phyloP scores from a whole-genome alignment of 2,329 filamentous ascomycete species.

The Penicillium digitatum region DNA sequence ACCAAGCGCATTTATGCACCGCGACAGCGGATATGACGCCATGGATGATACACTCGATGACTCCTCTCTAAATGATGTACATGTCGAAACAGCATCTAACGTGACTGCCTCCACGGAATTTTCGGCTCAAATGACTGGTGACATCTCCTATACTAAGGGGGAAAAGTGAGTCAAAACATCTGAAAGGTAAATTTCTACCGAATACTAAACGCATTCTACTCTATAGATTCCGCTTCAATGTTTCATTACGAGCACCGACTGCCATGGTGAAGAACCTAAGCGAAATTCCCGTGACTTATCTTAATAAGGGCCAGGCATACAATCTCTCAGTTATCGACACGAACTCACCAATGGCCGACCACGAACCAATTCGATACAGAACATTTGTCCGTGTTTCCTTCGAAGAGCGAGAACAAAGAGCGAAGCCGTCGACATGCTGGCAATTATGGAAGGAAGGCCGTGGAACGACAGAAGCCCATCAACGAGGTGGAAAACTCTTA shows the following conservation, averaged over 20 bases:
- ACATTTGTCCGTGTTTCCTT: slow-evolving; percentile 95
- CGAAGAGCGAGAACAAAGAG: slow-evolving; percentile 89
- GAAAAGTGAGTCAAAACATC: slow-evolving; percentile 53
- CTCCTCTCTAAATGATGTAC: slow-evolving; percentile 59
- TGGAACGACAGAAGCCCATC: slow-evolving; percentile 92
- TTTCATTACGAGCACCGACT: slow-evolving; percentile 86
- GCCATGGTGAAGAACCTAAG: slow-evolving; percentile 85
- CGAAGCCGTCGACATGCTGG: slow-evolving; percentile 79
- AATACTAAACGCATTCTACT: slow-evolving; percentile 14
- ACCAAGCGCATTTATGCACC: slow-evolving; percentile 75
- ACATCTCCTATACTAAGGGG: slow-evolving; percentile 30
- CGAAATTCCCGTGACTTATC: slow-evolving; percentile 94
- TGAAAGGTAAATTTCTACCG: neutral
- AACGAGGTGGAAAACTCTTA: slow-evolving; percentile 84
- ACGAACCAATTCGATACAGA: slow-evolving; percentile 67
- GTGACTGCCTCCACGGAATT: slow-evolving; percentile 29
- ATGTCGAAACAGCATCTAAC: slow-evolving; percentile 54
- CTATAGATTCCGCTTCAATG: slow-evolving; percentile 75
- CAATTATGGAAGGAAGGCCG: slow-evolving; percentile 93
- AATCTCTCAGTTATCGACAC: slow-evolving; percentile 81
- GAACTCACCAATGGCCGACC: slow-evolving; percentile 55
- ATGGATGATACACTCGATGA: slow-evolving; percentile 66
- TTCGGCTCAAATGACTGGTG: slow-evolving; percentile 20
- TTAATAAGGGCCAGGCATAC: slow-evolving; percentile 97
- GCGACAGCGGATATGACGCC: slow-evolving; percentile 73